Evolutionary conservation across 768 basidiomycete species (phyloP).

Genomic region (Leccinellum luteum): DNA sequence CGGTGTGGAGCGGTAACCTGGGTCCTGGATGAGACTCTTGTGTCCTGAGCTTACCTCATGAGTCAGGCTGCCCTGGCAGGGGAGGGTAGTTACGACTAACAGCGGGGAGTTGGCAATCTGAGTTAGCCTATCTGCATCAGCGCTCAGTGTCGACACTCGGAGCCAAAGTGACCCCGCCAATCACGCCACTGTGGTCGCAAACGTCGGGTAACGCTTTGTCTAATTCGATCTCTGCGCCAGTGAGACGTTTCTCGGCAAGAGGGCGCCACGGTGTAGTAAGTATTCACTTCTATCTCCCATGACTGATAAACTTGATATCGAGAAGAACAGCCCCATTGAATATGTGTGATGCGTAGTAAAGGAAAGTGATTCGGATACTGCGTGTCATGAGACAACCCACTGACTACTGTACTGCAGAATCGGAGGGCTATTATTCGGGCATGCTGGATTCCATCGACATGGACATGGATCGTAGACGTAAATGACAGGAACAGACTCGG

Average conservation of each 20-base stretch:
- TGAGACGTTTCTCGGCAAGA: neutral
- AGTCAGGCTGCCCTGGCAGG: too few species aligned
- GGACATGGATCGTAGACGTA: neutral
- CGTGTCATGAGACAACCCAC: neutral
- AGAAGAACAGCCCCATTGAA: neutral
- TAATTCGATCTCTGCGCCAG: neutral
- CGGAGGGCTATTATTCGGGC: neutral
- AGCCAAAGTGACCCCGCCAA: neutral
- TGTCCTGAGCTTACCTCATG: too few species aligned
- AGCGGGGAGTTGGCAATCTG: too few species aligned
- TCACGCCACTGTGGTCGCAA: neutral
- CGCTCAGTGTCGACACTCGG: neutral
- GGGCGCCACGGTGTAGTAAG: neutral
- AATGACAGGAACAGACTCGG: neutral
- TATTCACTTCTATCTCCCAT: neutral
- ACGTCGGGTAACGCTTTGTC: neutral
- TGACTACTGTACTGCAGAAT: neutral
- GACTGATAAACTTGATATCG: neutral
- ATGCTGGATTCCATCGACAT: neutral
- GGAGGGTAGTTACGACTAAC: too few species aligned
- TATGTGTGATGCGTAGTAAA: neutral
- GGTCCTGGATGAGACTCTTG: too few species aligned
- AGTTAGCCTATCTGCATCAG: too few species aligned
- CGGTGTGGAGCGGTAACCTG: too few species aligned
- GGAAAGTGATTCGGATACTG: neutral